Evolutionary conservation across 495 filamentous ascomycete species (phyloP), one percentile per base, ranked within the genome.

Genomic region (Penicillium argentinense): DNA sequence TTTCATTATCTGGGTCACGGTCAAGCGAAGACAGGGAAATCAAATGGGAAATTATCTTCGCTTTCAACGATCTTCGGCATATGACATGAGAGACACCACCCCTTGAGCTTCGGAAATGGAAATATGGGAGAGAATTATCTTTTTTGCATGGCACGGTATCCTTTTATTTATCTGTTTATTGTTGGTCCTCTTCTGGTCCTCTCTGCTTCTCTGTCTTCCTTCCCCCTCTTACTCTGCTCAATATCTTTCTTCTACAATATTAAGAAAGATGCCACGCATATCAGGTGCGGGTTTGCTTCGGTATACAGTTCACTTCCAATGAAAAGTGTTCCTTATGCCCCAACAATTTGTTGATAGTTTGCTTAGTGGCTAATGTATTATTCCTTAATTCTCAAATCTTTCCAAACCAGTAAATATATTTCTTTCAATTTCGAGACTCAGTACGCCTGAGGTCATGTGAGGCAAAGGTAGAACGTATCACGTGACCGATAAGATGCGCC

Each of bases 251-350:
- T 50, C 53, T 39, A 23, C 19, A 24, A 37, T 34, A 24, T n/a
- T n/a, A 45, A 24, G 29, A 21, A 51, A 51, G 41, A 53, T 49
- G 54, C 30, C 17, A 24, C 27, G 39, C 43, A 56, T 53, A 57
- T 53, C 49, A 18, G 36, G 32, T 39, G 26, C 25, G 48, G 54
- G 55, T 57, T 51, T 53, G 28, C 46, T 45, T 57, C 33, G 55
- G 53, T 64, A 66, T 63, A 60, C 60, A 63, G 47, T 48, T 30
- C 47, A 54, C 54, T 49, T 46, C 21, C 30, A 46, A 57, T 56
- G 34, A 34, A 59, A 63, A 57, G 49, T 55, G 52, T 59, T 50
- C 42, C 47, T 53, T 55, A 42, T 63, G 26, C 39, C 47, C 42
- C 29, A 14, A 36, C 14, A 21, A 12, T 40, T 32, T 50, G 46